Evolutionary conservation across 2,329 filamentous ascomycete species (phyloP), one percentile per base, ranked within the genome.

Genomic region (Simplicillium sp.): DNA sequence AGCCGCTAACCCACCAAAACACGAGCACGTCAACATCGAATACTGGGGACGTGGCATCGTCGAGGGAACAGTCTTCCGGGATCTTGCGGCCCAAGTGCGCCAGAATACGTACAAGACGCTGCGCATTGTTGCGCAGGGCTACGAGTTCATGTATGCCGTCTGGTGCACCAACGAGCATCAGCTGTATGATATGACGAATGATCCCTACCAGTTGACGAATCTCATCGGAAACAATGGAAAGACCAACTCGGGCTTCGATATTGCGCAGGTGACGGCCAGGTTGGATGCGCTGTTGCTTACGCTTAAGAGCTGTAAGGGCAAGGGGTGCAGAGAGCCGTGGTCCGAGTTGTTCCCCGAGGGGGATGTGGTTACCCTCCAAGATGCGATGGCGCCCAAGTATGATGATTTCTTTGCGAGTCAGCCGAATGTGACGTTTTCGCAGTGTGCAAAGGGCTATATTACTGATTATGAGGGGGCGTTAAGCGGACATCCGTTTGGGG

Each of bases 211-310:
- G 54, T 59, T 53, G 3, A 31, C 42, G 28, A 56, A 55, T 29
- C 45, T 56, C 12, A 36, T 35, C 29, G 42, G 37, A 11, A 38
- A 31, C 12, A 11, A 37, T 18, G 9, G 34, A 12, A 17, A 39
- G 8, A 14, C 14, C 7, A 25, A 25, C 9, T 14, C 14, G 9
- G 25, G 29, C 6, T 31, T 33, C 15, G 20, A 38, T 12, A 39
- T 44, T 5, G n/a, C 25, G 13, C 36, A 37, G 29, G 39, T 44
- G 28, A 39, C 39, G 7, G 56, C 62, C n/a, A 68, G 74, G 7
- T 64, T 82, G 1, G 76, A 81, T 47, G 63, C 75, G 2, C 62
- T 82, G 3, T 60, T 80, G 12, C 62, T 80, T 39, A 73, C 79
- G 2, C 65, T 76, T 36, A 81, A 81, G 60, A 73, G 72, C 2